Conservation (phyloP, 768 basidiomycete genomes). For the Lentinula boryana region DNA sequence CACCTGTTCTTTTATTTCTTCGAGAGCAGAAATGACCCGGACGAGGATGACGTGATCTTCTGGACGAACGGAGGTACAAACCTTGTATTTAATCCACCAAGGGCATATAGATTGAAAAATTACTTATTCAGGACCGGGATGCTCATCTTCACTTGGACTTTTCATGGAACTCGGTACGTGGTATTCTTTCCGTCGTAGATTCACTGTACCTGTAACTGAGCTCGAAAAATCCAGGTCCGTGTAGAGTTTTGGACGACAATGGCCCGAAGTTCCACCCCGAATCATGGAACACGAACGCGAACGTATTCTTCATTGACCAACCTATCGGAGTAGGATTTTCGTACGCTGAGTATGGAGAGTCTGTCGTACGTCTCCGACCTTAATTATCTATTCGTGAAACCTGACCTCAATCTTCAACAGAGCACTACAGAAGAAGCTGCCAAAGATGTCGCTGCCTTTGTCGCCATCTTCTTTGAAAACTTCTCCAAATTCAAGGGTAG, state of each 20-base stretch:
- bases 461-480: conserved; percentile 51
- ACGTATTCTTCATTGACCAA: conserved; percentile 35
- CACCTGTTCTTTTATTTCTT: conserved; percentile 78
- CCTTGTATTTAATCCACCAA: background rate
- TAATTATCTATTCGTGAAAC: background rate
- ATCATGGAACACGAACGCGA: conserved; percentile 45
- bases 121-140: conserved; percentile 4
- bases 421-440: conserved; percentile 48
- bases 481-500: conserved; percentile 47
- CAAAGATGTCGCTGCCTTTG: conserved; percentile 46
- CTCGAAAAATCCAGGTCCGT: conserved; percentile 41
- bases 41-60: conserved; percentile 52
- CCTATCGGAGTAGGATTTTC: conserved; percentile 36
- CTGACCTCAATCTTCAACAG: conserved; percentile 14
- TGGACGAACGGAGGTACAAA: background rate
- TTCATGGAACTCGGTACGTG: conserved; percentile 45
- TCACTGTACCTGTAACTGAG: conserved; percentile 17
- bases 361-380: conserved; percentile 22
- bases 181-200: conserved; percentile 31
- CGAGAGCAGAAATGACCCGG: conserved; percentile 58
- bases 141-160: conserved; percentile 31
- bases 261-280: conserved; percentile 35
- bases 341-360: conserved; percentile 38
- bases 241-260: conserved; percentile 37
- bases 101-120: background rate